phyloP scores from a whole-genome alignment of 345 rosid genomes.

The Leavenworthia alabamica region DNA sequence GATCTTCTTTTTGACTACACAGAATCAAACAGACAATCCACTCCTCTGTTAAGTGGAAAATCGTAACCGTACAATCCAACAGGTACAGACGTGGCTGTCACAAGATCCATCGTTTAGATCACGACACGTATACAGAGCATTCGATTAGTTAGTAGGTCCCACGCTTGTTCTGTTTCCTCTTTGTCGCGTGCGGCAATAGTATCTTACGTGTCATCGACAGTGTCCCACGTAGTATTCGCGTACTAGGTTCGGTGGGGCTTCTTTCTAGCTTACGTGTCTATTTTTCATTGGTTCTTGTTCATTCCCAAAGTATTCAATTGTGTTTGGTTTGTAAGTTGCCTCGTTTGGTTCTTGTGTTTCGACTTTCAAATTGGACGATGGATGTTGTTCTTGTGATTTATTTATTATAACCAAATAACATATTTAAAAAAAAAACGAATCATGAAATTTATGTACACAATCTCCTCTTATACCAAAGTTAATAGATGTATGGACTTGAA shows the following conservation, averaged over 20 bases:
- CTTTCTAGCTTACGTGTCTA: constrained; percentile 30
- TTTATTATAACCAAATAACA: not conserved
- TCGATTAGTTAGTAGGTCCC: not conserved
- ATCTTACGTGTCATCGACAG: constrained; percentile 34
- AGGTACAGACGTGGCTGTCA: constrained; percentile 12
- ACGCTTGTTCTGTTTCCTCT: constrained; percentile 11
- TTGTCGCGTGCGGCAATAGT: constrained; percentile 30
- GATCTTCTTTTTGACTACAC: constrained; percentile 39
- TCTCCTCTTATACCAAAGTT: not conserved
- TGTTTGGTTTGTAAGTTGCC: constrained; percentile 6
- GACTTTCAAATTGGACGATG: not conserved
- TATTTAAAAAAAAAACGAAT: not conserved
- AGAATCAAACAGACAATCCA: constrained; percentile 9
- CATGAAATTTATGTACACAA: not conserved
- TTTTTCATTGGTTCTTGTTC: not conserved
- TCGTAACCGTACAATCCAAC: constrained; percentile 28
- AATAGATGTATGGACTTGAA: not conserved
- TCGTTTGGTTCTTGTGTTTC: constrained; percentile 7
- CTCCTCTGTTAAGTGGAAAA: constrained; percentile 3
- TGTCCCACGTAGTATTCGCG: constrained; percentile 30
- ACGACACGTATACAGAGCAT: constrained; percentile 24
- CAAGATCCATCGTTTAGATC: not conserved
- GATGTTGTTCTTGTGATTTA: not conserved
- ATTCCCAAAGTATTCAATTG: constrained; percentile 6
- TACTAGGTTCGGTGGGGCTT: constrained; percentile 35